phyloP scores from a whole-genome alignment of 169 alveolate species.

The Pseudocohnilembus persalinus region DNA sequence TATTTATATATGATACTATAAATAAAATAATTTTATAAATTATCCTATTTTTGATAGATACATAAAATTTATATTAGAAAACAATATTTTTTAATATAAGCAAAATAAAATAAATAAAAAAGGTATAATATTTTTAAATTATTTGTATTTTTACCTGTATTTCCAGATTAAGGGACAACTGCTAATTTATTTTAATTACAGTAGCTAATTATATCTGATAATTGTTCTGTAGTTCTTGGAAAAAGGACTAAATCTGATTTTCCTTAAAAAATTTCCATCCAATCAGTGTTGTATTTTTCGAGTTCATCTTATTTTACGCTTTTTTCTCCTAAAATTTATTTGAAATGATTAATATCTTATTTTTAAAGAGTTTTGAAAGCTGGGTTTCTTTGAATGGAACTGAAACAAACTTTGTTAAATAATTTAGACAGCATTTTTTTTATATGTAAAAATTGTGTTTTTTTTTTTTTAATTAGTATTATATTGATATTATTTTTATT shows the following conservation, averaged over 20 bases:
- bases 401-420: no score
- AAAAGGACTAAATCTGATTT: conserved; percentile 53
- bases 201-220: conserved; percentile 51
- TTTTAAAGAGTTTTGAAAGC: neutral
- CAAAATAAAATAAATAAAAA: no score
- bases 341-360: no score
- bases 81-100: no score
- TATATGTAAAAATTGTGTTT: no score
- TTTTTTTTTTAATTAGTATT: neutral
- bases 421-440: neutral
- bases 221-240: conserved; percentile 73
- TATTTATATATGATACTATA: no score
- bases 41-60: no score
- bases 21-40: no score
- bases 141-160: conserved; percentile 72
- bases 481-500: no score
- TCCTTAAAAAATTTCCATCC: conserved; percentile 66
- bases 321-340: no score
- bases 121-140: no score
- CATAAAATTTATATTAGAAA: no score
- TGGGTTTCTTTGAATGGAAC: neutral
- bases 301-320: neutral
- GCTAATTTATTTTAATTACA: conserved; percentile 70
- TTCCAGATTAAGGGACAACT: conserved; percentile 85
- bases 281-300: conserved; percentile 43